These are phyloP conservation scores for Nicotiana tomentosiformis DNA, from an alignment of 257 asterid species.

Conservation along the genomic window DNA sequence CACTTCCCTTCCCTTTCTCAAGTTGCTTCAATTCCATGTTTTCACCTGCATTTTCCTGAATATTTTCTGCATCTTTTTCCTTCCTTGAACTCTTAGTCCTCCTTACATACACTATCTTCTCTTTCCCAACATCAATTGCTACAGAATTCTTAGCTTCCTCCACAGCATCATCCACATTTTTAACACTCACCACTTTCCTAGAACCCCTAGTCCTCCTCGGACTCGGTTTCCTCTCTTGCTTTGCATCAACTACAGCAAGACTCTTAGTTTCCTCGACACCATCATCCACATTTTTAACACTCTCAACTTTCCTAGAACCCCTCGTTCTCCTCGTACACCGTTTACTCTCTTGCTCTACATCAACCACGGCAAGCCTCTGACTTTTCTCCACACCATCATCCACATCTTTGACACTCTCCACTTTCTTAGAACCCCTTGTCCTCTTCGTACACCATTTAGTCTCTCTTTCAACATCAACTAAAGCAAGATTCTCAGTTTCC, in stretches of 20 bases:
- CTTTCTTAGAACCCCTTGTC: conserved; percentile 3
- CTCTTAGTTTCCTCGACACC: conserved; percentile 3
- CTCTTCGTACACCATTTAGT: not conserved
- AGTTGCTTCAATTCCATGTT: not conserved
- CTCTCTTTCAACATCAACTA: conserved; percentile 21
- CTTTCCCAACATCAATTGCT: conserved; percentile 24
- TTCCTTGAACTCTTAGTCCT: conserved; percentile 32
- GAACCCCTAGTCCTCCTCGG: not conserved
- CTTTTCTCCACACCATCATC: not conserved
- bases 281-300: conserved; percentile 8
- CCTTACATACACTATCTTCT: conserved; percentile 26
- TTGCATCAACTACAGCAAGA: conserved; percentile 9
- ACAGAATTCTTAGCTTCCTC: conserved; percentile 9
- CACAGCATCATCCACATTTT: not conserved
- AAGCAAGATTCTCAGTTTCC: conserved; percentile 12
- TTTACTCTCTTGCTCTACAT: not conserved
- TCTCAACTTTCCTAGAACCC: conserved; percentile 6
- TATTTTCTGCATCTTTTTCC: conserved; percentile 11
- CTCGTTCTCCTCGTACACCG: conserved; percentile 6
- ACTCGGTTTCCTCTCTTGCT: not conserved
- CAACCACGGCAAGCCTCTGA: conserved; percentile 16
- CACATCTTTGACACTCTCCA: conserved; percentile 11
- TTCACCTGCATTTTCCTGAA: not conserved
- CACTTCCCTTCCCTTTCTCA: not conserved
- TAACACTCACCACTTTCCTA: not conserved